phyloP scores from a whole-genome alignment of 78 protist species.

The Thecamonas trahens region DNA sequence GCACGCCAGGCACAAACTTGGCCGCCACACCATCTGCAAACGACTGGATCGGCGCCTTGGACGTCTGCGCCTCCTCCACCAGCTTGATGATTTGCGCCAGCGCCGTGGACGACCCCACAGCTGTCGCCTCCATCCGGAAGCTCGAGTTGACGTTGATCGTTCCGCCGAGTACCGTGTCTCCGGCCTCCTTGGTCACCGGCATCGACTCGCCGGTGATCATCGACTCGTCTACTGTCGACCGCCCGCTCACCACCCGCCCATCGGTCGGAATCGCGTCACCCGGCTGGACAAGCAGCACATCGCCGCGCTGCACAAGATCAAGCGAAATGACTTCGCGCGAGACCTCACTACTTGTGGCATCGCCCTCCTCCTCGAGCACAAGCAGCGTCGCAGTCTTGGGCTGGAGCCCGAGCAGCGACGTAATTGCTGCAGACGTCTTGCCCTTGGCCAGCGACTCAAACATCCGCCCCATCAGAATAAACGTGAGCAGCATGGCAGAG shows the following conservation, averaged over 20 bases:
- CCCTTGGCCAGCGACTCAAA: conserved; percentile 55
- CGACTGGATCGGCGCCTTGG: conserved; percentile 54
- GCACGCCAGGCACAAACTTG: conserved; percentile 79
- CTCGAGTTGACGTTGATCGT: conserved; percentile 60
- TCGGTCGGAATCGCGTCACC: conserved; percentile 54
- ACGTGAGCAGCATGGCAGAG: conserved; percentile 26
- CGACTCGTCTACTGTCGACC: conserved; percentile 71
- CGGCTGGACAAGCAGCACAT: too few relatives aligned
- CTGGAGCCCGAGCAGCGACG: conserved; percentile 6
- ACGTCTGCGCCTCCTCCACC: conserved; percentile 82
- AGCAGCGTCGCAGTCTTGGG: neutral
- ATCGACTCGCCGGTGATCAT: conserved; percentile 89
- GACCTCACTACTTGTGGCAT: conserved; percentile 20
- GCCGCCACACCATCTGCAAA: conserved; percentile 73
- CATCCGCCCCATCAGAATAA: conserved; percentile 36
- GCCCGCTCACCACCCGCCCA: conserved; percentile 58
- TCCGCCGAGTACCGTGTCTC: conserved; percentile 80
- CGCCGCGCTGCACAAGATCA: conserved; percentile 37
- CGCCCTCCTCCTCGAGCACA: conserved; percentile 12
- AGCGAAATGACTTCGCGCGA: too few relatives aligned
- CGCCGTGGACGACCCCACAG: conserved; percentile 66
- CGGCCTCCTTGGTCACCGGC: conserved; percentile 61
- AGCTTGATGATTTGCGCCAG: conserved; percentile 70
- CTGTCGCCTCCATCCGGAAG: conserved; percentile 43
- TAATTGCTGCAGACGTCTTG: conserved; percentile 24